Percentiles rank a stretch among this genome's conserved stretches.
Evolutionary conservation across 2,329 filamentous ascomycete species (phyloP).

Genomic region (Daldinia sp.): DNA sequence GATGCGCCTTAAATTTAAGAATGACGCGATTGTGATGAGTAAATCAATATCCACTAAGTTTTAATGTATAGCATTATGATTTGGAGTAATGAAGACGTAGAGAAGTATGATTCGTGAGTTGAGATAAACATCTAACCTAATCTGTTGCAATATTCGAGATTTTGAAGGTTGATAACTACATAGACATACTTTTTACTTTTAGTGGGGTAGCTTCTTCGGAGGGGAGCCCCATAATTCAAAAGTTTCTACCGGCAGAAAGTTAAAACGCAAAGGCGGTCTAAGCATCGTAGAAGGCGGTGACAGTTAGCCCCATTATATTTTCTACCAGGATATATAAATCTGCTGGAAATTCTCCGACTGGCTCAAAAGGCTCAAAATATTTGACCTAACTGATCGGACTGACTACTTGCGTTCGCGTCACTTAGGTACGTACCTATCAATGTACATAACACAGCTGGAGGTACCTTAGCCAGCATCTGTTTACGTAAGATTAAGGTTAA

Average conservation of each 20-base stretch:
- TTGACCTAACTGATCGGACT: not conserved
- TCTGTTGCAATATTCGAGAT: not conserved
- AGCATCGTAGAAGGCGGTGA: constrained; percentile 24
- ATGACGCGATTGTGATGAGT: not conserved
- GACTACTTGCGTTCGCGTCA: not conserved
- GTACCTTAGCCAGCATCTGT: not conserved
- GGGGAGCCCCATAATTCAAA: constrained; percentile 8
- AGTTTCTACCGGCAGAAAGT: constrained; percentile 39
- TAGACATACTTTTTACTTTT: not conserved
- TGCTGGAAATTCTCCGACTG: constrained; percentile 39
- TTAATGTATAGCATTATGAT: not conserved
- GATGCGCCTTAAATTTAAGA: not conserved
- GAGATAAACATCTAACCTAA: not conserved
- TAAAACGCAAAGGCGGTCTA: constrained; percentile 22
- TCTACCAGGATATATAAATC: not conserved
- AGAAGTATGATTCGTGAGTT: not conserved
- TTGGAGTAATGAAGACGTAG: not conserved
- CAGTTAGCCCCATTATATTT: not conserved
- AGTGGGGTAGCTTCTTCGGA: constrained; percentile 15
- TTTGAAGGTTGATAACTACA: not conserved
- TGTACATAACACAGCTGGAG: not conserved
- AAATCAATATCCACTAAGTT: constrained; percentile 3
- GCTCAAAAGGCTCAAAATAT: constrained; percentile 18
- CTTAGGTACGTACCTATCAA: not conserved
- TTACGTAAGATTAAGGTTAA: not conserved